Evolutionary conservation across 1,139 yeast genomes (phyloP), one percentile per base, ranked within the genome.

Genomic region (Pichia sp.): DNA sequence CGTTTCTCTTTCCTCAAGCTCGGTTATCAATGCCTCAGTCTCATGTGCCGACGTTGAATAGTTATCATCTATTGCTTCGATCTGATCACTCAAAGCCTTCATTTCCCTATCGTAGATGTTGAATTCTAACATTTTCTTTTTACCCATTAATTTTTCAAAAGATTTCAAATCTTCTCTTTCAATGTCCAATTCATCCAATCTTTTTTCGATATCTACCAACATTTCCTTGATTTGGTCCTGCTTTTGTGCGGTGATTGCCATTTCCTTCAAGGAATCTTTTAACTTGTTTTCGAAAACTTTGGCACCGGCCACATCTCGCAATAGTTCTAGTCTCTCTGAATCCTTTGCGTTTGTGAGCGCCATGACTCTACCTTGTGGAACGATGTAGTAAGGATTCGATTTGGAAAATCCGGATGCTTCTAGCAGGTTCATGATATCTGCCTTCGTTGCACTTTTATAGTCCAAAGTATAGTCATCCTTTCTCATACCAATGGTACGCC

Each of bases 231-330:
- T 89, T 65, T 90, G 82, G 54, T 79, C 83, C 58, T 85, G 78
- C 63, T 90, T 89, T 59, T 76, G 77, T 58, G 80, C 81, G 0
- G 96, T 84, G 56, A 81, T 84, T 11, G 74, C 75, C 90, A 93
- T 88, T 62, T 90, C 93, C 64, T 85, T 86, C 61, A 79, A 73
- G 1, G 97, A 88, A 57, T 90, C 96, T 57, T 80, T 80, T 55
- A 92, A 74, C 65, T 90, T 88, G 50, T 79, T 75, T 67, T 93
- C 99, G 70, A 93, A 93, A 1, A 92, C 88, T 57, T 85, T 86
- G 0, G 98, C 97, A 15, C 99, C 99, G 51, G 97, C 95, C 36
- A 92, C 97, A 66, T 90, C 97, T 63, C 93, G 90, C 60, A 93
- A 74, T 45, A 92, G 73, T 36, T 82, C 78, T 56, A 93, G 75